Conservation (phyloP, 768 basidiomycete genomes). For the Mycena belliarum region DNA sequence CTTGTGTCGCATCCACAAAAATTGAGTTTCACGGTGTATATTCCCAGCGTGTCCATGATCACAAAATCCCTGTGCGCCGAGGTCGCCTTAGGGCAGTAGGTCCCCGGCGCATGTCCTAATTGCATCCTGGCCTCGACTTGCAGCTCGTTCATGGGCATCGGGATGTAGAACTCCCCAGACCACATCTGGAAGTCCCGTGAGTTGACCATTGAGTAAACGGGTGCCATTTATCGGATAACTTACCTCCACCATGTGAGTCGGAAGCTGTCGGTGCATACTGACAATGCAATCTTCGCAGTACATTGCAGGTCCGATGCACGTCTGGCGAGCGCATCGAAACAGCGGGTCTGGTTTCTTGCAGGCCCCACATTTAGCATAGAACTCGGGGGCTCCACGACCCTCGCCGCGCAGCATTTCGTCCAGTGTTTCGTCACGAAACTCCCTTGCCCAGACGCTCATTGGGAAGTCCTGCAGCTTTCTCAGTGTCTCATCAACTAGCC, state of each 20-base stretch:
- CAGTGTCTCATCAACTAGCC: too few species aligned
- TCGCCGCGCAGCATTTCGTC: not conserved
- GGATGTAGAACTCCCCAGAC: not conserved
- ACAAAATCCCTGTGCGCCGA: not conserved
- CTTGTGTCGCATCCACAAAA: not conserved
- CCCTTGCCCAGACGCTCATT: not conserved
- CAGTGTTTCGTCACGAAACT: not conserved
- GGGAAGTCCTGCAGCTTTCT: too few species aligned
- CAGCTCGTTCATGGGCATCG: not conserved
- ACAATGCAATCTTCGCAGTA: slow-evolving; percentile 8
- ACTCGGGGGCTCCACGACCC: not conserved
- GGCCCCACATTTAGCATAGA: not conserved
- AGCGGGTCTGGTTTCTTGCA: too few species aligned
- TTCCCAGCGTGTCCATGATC: not conserved
- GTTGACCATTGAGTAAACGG: not conserved
- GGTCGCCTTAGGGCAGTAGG: not conserved
- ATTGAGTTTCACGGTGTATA: not conserved
- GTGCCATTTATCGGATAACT: too few species aligned
- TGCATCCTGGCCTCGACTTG: not conserved
- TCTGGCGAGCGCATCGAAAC: too few species aligned
- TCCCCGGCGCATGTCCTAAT: not conserved
- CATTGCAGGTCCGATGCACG: too few species aligned
- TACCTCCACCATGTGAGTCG: slow-evolving; percentile 13
- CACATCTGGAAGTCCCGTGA: not conserved
- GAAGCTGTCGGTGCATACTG: not conserved